Evolutionary conservation across 108 stramenopile species (phyloP), one percentile per base, ranked within the genome.

Genomic region (Cyclotella cryptica): DNA sequence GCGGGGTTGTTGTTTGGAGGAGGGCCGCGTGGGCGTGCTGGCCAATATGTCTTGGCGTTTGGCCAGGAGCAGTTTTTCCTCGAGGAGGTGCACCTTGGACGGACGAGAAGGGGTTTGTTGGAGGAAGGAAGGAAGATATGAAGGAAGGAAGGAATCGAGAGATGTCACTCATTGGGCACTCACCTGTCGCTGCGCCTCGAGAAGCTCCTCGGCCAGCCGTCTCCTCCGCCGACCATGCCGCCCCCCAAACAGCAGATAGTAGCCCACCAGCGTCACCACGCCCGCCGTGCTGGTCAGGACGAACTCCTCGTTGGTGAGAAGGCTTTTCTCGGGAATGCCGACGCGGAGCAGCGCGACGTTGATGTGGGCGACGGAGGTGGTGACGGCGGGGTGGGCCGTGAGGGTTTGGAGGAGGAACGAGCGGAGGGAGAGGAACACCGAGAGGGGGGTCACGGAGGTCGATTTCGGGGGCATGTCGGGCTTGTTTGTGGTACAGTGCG

Each of bases 201-300:
- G 39, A 22, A 96, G 64, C 62, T 94, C 91, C 49, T 84, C 69
- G 4, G 77, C 83, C 62, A 94, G 70, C 26, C 69, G 62, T 55
- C 61, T 80, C 44, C 91, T 75, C 29, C 75, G 71, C 57, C 79
- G 72, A 24, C 62, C 52, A 82, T 96, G 90, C n/a, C 88, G 69
- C 28, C 90, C 82, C 22, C 89, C 89, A 69, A 88, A 84, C 29
- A 89, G 42, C 19, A 86, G 18, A 63, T 84, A 88, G 73, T 92
- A 89, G 1, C 66, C 62, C 17, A 88, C 13, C 58, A 91, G 67
- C 19, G 89, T 90, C n/a, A 79, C 59, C 52, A 88, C 49, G 12
- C 83, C 81, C 0, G 79, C 70, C 18, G 68, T 61, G 21, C 46
- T 29, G 18, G 55, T 70, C 9, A 87, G 46, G 0, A 87, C 78